Evolutionary conservation across 164 flowering plant species (phyloP).

Genomic region (Piper longum): DNA sequence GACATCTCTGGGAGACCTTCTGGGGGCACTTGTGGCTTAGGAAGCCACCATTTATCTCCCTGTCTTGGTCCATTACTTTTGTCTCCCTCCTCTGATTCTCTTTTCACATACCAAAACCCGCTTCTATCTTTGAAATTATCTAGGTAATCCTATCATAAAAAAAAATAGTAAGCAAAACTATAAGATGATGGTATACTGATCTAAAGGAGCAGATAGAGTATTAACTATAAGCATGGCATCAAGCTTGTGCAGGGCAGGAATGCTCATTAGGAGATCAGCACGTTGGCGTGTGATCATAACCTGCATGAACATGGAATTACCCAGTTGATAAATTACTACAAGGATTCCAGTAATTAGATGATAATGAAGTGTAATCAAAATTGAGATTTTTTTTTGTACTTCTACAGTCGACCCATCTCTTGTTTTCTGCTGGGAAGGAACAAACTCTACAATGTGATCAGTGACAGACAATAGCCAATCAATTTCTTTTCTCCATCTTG

Average conservation of each 20-base stretch:
- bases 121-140: conserved; percentile 50
- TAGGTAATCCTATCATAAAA: conserved; percentile 30
- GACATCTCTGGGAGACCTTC: conserved; percentile 50
- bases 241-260: conserved; percentile 28
- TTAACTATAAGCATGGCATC: conserved; percentile 85
- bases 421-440: conserved; percentile 63
- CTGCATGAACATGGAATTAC: conserved; percentile 15
- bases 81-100: conserved; percentile 32
- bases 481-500: conserved; percentile 44
- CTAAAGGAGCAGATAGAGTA: not conserved
- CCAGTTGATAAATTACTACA: not conserved
- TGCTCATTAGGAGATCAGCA: conserved; percentile 48
- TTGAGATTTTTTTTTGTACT: conserved; percentile 18
- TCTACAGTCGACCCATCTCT: conserved; percentile 61
- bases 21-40: conserved; percentile 12
- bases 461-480: conserved; percentile 46
- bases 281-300: conserved; percentile 81
- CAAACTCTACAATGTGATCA: conserved; percentile 85
- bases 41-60: conserved; percentile 91
- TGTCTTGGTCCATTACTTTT: conserved; percentile 25
- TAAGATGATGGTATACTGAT: not conserved
- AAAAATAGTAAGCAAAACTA: too few species aligned
- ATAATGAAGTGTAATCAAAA: too few species aligned
- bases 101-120: conserved; percentile 62
- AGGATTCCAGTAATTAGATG: too few species aligned